Evolutionary conservation across 1,139 yeast species (phyloP), one percentile per base, ranked within the genome.

Genomic region (Lodderomyces metapsilosis): DNA sequence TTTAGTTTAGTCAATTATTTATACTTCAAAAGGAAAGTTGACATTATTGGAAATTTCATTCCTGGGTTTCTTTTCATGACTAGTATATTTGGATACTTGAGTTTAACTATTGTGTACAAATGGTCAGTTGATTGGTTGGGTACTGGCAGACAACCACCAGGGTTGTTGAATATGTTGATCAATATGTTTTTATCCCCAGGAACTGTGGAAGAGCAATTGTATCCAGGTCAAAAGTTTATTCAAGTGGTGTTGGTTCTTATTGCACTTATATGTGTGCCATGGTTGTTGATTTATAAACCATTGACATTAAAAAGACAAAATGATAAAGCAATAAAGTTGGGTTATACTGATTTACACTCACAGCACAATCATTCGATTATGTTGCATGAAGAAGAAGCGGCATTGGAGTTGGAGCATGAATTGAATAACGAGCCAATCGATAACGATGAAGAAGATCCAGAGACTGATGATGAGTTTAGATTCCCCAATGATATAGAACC

Each of bases 171-270:
- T 62, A 92, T 92, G 96, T 76, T 92, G 55, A 92, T 92, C 54
- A 87, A 87, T 58, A 92, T 92, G 99, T 92, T 94, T 59, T 72
- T 92, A 56, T 72, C 96, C 0, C 99, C 99, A 4, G 98, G 98
- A 2, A 78, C 70, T 5, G 79, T 92, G 38, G 96, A 87, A 38
- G 96, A 84, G 40, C 86, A 74, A 40, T 71, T 92, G 35, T 92
- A 88, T 60, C 79, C 84, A 1, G 95, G 96, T 16, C 99, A 92
- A 62, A 80, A 82, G 23, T 72, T 73, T 48, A 82, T 92, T 11
- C 99, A 92, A 65, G 71, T 85, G 8, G 59, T 84, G 7, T 69
- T 92, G 38, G 80, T 92, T 21, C 52, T 87, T 16, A 64, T 88
- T 40, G 98, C 99, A 0, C 68, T 88, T 41, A 68, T 85, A 12